Evolutionary conservation across 352 stramenopile genomes (phyloP).

Genomic region (Phytophthora litchii): DNA sequence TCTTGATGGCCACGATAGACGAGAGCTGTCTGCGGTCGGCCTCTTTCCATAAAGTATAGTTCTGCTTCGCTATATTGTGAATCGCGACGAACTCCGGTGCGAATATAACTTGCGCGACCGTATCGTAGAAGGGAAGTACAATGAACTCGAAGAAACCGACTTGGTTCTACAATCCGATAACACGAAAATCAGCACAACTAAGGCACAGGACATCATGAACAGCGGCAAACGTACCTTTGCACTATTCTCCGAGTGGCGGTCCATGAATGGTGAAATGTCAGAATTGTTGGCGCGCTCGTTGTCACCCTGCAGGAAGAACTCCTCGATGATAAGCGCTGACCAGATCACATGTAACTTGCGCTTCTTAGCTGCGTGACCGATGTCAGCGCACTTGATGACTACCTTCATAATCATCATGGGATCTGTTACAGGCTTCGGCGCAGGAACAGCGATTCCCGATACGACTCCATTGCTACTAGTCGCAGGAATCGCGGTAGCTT

Average conservation of each 20-base stretch:
- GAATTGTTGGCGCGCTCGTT: conserved; percentile 90
- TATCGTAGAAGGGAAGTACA: conserved; percentile 83
- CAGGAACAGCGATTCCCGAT: conserved; percentile 11
- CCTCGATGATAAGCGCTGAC: conserved; percentile 92
- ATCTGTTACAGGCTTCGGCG: conserved; percentile 51
- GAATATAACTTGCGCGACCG: conserved; percentile 79
- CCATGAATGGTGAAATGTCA: conserved; percentile 93
- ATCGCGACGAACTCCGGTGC: conserved; percentile 71
- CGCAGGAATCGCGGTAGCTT: conserved; percentile 39
- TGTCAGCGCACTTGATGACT: conserved; percentile 92
- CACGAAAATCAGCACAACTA: neutral
- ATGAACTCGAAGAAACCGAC: conserved; percentile 89
- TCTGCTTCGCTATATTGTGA: conserved; percentile 80
- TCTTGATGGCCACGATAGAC: conserved; percentile 84
- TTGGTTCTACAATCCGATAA: conserved; percentile 64
- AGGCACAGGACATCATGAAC: conserved; percentile 1
- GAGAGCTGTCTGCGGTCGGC: conserved; percentile 77
- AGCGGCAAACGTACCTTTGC: conserved; percentile 57
- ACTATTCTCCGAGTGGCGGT: conserved; percentile 88
- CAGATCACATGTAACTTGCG: conserved; percentile 88
- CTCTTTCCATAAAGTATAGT: conserved; percentile 89
- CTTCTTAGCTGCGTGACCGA: conserved; percentile 92
- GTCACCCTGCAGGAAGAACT: conserved; percentile 96
- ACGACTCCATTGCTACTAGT: conserved; percentile 21
- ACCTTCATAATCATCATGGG: conserved; percentile 91